Conservation (phyloP, 1,139 yeast genomes). For the Saccharomyces hybrid region DNA sequence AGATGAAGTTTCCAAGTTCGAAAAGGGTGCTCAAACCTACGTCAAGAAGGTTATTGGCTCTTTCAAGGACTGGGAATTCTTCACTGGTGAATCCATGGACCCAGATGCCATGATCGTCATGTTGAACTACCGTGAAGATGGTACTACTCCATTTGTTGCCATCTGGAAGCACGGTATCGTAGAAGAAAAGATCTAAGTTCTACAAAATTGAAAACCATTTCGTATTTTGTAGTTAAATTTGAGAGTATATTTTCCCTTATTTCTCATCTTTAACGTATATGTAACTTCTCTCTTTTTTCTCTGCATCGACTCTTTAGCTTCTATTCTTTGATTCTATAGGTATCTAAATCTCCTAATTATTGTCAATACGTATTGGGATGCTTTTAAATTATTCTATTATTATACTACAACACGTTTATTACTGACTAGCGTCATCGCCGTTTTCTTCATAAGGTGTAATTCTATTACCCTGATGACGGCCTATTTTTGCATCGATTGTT, state of each 20-base stretch:
- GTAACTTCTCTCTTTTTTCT: not conserved
- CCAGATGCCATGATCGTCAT: slow-evolving; percentile 97
- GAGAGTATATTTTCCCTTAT: not conserved
- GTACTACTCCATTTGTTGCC: slow-evolving; percentile 93
- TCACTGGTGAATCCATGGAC: slow-evolving; percentile 99
- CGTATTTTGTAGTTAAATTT: not conserved
- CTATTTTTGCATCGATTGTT: not conserved
- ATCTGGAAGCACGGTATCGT: slow-evolving; percentile 98
- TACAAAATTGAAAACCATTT: not conserved
- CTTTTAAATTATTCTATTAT: not conserved
- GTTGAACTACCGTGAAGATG: slow-evolving; percentile 99
- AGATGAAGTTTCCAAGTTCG: slow-evolving; percentile 76
- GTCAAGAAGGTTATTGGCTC: slow-evolving; percentile 91
- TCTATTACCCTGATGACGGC: not conserved
- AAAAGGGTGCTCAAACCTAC: slow-evolving; percentile 93
- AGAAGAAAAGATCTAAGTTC: slow-evolving; percentile 73
- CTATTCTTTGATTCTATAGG: slow-evolving; percentile 1
- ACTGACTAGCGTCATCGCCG: not conserved
- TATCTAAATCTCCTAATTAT: not conserved
- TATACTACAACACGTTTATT: not conserved
- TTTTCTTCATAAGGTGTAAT: not conserved
- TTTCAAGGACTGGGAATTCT: slow-evolving; percentile 98
- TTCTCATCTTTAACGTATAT: not conserved
- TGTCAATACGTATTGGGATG: not conserved
- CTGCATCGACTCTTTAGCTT: not conserved